Base-by-base conservation (phyloP, 257 asterid species). In the Primulina eburnea region DNA sequence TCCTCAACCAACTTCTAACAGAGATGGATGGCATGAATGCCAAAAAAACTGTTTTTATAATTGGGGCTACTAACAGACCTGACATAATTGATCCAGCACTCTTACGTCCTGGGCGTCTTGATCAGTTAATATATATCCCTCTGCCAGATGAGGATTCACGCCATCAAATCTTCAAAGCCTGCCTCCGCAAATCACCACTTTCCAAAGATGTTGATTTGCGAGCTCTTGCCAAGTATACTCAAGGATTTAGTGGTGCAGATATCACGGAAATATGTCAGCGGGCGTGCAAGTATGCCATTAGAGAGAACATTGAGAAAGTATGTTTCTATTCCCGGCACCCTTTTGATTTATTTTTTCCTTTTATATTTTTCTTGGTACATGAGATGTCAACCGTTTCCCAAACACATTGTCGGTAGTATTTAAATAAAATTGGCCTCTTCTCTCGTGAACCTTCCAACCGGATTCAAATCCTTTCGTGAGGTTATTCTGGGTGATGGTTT, bases 21-120 rank as follows among this genome's bases (percentile, higher is more conserved):
- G 89, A 84, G 69, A 84, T 84, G 89, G 89, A 84, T 68, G 89
- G 89, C 77, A 84, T 81, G 89, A 75, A 80, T 5, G 86, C 89
- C 3, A 84, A 81, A 70, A 84, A 84, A 74, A 84, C 89, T 18
- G 89, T 84, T 53, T 84, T 84, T 60, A 84, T 84, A 37, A 84
- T 84, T 62, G 89, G 89, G 58, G 89, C 89, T 71, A 84, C 89
- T 38, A 84, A 84, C 68, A 80, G 89, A 64, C 89, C 86, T 61
- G 89, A 84, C 72, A 84, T 84, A 17, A 84, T 84, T 43, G 89
- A 84, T 61, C 81, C 85, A 8, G 87, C 89, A 53, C 87, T 84
- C 73, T 76, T 84, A 55, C 87, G 89, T 52, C 89, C 89, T 5
- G 89, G 89, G 32, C 87, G 87, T 70, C 89, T 84, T 43, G 89